A percentile compares a stretch with the other conserved stretches of the same genome.
phyloP scores from a whole-genome alignment of 1,139 yeast genomes.

The Citeromyces siamensis region DNA sequence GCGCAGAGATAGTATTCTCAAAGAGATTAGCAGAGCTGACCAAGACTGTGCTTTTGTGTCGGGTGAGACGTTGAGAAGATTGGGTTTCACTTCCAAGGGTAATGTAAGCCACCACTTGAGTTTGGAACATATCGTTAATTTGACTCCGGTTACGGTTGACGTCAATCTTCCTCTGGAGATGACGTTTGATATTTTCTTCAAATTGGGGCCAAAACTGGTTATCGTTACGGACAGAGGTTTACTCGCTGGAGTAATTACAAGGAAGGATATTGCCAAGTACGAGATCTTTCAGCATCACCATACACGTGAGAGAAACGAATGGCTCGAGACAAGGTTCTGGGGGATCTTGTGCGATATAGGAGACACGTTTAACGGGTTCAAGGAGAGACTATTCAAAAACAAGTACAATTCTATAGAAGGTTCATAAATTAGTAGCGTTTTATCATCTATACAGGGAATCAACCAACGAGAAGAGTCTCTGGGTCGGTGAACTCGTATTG shows the following conservation, averaged over 20 bases:
- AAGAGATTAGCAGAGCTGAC: constrained; percentile 10
- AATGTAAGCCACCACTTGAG: constrained; percentile 14
- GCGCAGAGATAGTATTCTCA: constrained; percentile 20
- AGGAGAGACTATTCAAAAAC: constrained; percentile 17
- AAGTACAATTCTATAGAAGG: constrained; percentile 7
- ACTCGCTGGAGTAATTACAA: constrained; percentile 48
- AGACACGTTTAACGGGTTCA: constrained; percentile 14
- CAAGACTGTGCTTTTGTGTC: constrained; percentile 13
- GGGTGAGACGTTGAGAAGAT: constrained; percentile 7
- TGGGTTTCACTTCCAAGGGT: constrained; percentile 6
- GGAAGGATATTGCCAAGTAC: constrained; percentile 55
- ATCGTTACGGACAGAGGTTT: constrained; percentile 44
- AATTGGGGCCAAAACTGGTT: constrained; percentile 70
- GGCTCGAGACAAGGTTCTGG: constrained; percentile 27
- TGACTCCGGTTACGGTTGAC: constrained; percentile 53
- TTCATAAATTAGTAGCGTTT: not conserved
- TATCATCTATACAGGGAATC: constrained; percentile 9
- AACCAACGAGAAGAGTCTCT: constrained; percentile 77
- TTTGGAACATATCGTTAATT: constrained; percentile 34
- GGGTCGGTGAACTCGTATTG: constrained; percentile 73
- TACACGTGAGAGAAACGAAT: not conserved
- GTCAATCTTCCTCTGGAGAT: constrained; percentile 45
- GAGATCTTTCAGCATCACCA: constrained; percentile 19
- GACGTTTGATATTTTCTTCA: constrained; percentile 57
- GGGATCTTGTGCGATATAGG: constrained; percentile 19